Evolutionary conservation across 2,329 filamentous ascomycete species (phyloP), one percentile per base, ranked within the genome.

Genomic region (Trichoderma sp.): DNA sequence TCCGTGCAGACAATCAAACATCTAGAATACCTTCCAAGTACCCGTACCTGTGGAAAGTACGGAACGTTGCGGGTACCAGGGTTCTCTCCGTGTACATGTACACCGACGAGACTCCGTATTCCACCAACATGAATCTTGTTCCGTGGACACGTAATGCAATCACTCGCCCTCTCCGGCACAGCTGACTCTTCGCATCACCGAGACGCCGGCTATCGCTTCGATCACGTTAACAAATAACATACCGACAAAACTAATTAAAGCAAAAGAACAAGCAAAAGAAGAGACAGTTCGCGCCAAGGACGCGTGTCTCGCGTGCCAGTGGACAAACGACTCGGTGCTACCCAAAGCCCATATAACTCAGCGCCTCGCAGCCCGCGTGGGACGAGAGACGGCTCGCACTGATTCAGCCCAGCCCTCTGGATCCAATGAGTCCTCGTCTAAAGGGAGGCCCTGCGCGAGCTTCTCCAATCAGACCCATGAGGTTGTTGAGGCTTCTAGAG

Each of bases 241-340:
- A 50, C 23, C 39, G 39, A 43, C 15, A 30, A 1, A 30, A 28
- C 12, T 17, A 9, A 55, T 15, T 28, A 6, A 30, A 7, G 12
- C 5, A 59, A 13, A 43, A 47, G 23, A 57, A 6, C 4, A 4
- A 62, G 11, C 6, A 39, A 13, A 47, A 12, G 39, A 39, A 23
- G 32, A 50, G 9, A 59, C 8, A 68, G 36, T 28, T 26, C 43
- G 43, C 43, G 43, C 63, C 43, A 55, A 34, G 28, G 43, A 66
- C 63, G 63, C 63, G 63, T 61, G 55, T 50, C 66, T 68, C 55
- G 66, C 66, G 66, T 68, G 66, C 39, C 64, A 58, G 64, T 67
- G 64, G 34, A 20, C 32, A 26, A 58, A 39, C 32, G 8, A 30
- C 64, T 7, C 12, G 55, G 66, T 68, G 66, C 55, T 23, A 68